Evolutionary conservation across 768 basidiomycete species (phyloP).

Genomic region (Sarcomyxa edulis): DNA sequence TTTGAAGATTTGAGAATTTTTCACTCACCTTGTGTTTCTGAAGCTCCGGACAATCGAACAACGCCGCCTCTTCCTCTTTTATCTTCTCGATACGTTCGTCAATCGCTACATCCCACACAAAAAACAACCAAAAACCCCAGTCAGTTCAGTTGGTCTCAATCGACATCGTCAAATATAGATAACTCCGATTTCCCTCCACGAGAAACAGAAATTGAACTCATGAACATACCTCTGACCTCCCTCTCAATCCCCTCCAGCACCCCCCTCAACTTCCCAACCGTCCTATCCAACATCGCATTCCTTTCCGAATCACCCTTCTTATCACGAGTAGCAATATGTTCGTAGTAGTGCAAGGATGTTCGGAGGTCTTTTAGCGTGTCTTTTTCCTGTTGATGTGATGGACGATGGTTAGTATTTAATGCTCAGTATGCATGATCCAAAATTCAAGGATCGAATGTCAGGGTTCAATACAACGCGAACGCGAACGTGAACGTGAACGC

Average conservation of each 20-base stretch:
- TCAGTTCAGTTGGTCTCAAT: no score
- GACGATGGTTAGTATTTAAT: conserved; percentile 1
- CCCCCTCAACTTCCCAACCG: conserved; percentile 45
- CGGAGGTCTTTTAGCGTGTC: conserved; percentile 61
- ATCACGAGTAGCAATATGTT: conserved; percentile 58
- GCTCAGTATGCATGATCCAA: background rate
- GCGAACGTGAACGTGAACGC: no score
- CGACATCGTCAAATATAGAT: no score
- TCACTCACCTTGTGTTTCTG: conserved; percentile 50
- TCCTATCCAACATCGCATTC: conserved; percentile 32
- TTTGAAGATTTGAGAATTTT: background rate
- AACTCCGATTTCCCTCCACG: background rate
- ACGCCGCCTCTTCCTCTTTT: conserved; percentile 32
- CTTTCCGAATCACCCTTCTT: conserved; percentile 43
- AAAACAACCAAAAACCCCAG: no score
- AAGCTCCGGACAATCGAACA: conserved; percentile 64
- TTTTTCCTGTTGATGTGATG: conserved; percentile 36
- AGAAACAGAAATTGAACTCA: background rate
- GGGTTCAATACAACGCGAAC: no score
- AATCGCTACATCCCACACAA: conserved; percentile 53
- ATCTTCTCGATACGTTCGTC: conserved; percentile 43
- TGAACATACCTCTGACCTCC: conserved; percentile 43
- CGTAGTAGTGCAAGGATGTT: conserved; percentile 65
- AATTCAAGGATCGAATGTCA: no score
- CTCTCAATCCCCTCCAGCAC: conserved; percentile 48